These are phyloP conservation scores for Colletotrichum trifolii DNA, from an alignment of 2,329 filamentous ascomycete species.

Conservation along the genomic window DNA sequence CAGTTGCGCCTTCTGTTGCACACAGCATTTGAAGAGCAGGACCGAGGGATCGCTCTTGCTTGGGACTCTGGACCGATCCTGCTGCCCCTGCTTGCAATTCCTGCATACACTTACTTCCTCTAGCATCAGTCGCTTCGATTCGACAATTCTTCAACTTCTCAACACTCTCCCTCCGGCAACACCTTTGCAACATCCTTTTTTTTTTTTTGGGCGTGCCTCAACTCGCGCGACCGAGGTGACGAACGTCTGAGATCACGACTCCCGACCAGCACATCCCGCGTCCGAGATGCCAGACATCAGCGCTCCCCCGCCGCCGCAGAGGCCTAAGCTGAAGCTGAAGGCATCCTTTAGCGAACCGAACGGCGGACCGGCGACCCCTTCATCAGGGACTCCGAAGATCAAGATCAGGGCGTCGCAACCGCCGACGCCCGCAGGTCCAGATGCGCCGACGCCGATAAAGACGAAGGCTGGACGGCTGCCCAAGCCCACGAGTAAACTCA, in stretches of 20 bases:
- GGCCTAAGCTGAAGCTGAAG: constrained; percentile 42
- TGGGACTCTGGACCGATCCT: no score
- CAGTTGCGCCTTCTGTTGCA: no score
- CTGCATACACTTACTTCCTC: no score
- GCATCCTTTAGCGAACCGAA: constrained; percentile 38
- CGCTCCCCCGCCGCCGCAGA: constrained; percentile 35
- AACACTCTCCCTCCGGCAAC: no score
- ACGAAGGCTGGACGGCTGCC: constrained; percentile 70
- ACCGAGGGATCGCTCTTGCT: no score
- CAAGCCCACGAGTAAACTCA: constrained; percentile 68
- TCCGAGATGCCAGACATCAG: constrained; percentile 35
- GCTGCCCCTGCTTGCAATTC: no score
- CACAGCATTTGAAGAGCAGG: no score
- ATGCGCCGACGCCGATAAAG: constrained; percentile 50
- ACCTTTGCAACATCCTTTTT: no score
- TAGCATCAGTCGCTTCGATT: no score
- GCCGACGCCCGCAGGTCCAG: constrained; percentile 47
- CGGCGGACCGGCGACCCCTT: constrained; percentile 34
- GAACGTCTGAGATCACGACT: not conserved
- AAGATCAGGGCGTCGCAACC: constrained; percentile 54
- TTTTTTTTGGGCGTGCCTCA: no score
- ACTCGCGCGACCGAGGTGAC: no score
- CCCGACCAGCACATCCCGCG: not conserved
- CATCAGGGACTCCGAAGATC: constrained; percentile 48
- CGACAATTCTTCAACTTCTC: no score